These are phyloP conservation scores for Ophiostoma australiae DNA, from an alignment of 2,329 filamentous ascomycete genomes.

Conservation along the genomic window DNA sequence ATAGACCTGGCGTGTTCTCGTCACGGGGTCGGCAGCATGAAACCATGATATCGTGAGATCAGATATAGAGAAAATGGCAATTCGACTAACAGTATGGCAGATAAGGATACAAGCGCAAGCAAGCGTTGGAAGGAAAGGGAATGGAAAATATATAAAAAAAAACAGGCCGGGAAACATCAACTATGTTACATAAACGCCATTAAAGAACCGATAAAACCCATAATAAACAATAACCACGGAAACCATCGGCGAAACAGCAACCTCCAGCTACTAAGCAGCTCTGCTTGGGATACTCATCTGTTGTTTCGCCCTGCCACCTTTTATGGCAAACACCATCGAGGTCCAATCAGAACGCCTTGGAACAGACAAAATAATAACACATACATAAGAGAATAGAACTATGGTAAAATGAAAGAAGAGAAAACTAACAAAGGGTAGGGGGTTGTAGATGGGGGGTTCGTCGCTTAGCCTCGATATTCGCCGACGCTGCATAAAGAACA, in stretches of 20 bases:
- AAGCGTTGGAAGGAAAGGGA: neutral
- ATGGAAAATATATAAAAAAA: neutral
- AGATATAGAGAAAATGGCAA: too few relatives aligned
- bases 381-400: neutral
- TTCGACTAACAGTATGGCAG: too few relatives aligned
- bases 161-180: neutral
- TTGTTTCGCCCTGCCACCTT: slow-evolving; percentile 1
- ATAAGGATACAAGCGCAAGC: too few relatives aligned
- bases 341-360: neutral
- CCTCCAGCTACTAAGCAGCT: slow-evolving; percentile 1
- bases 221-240: neutral
- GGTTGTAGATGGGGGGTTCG: neutral
- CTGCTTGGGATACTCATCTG: neutral
- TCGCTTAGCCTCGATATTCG: neutral
- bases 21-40: too few relatives aligned
- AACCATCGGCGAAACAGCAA: neutral
- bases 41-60: too few relatives aligned
- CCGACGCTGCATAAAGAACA: neutral
- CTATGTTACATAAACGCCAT: neutral
- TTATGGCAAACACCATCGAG: neutral
- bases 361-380: neutral
- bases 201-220: neutral
- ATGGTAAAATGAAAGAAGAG: too few relatives aligned
- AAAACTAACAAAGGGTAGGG: neutral
- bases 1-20: too few relatives aligned